Conservation (phyloP, 805 yeast genomes). For the Kluyveromyces dobzhanskii region DNA sequence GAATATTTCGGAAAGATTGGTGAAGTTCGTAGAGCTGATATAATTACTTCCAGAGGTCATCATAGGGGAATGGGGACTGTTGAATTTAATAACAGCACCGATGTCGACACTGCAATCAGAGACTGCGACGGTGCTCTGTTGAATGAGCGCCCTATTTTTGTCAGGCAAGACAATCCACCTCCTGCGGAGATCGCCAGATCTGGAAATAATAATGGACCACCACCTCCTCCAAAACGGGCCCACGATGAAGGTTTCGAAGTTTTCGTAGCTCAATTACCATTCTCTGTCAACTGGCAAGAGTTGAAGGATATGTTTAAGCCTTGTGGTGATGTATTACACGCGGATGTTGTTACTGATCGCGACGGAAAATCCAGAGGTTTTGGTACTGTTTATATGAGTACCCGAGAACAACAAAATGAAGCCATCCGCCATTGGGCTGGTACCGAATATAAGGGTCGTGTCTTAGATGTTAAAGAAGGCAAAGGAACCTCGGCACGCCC, state of each 20-base stretch:
- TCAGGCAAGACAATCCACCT: conserved; percentile 86
- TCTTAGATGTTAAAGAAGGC: conserved; percentile 74
- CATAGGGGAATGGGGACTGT: conserved; percentile 90
- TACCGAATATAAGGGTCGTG: conserved; percentile 65
- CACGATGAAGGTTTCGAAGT: conserved; percentile 36
- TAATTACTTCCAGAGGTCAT: conserved; percentile 68
- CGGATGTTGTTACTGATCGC: conserved; percentile 61
- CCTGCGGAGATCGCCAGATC: conserved; percentile 34
- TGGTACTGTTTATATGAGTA: conserved; percentile 69
- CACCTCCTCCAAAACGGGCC: conserved; percentile 6
- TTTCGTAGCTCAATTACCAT: conserved; percentile 78
- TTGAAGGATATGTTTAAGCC: conserved; percentile 75
- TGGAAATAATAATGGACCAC: conserved; percentile 12
- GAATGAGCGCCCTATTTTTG: conserved; percentile 73
- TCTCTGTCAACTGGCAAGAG: conserved; percentile 73
- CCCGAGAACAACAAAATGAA: conserved; percentile 55
- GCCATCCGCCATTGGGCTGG: conserved; percentile 70
- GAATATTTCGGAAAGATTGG: conserved; percentile 54
- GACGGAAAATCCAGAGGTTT: conserved; percentile 78
- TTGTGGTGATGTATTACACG: conserved; percentile 71
- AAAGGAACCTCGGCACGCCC: conserved; percentile 14
- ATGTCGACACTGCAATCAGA: conserved; percentile 64
- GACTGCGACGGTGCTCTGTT: conserved; percentile 57
- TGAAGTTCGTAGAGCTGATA: conserved; percentile 70
- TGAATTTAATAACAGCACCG: conserved; percentile 58